Conservation (phyloP, 768 basidiomycete species). For the Asterophora parasitica region DNA sequence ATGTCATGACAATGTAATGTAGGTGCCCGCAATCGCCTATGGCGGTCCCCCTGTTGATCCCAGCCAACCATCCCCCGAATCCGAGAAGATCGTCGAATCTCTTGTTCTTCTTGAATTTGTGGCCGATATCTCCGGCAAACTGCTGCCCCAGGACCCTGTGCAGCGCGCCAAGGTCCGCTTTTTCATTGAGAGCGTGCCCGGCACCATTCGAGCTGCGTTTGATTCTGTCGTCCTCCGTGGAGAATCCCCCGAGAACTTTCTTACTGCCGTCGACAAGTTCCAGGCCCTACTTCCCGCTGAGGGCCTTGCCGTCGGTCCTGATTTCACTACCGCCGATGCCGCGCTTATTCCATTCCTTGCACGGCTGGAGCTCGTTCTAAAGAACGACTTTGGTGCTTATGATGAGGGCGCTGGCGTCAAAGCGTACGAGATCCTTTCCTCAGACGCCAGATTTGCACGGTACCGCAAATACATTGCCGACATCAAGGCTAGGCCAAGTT, state of each 20-base stretch:
- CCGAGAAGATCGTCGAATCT: slow-evolving; percentile 59
- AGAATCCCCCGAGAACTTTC: slow-evolving; percentile 36
- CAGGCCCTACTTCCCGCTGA: slow-evolving; percentile 46
- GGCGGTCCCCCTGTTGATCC: slow-evolving; percentile 55
- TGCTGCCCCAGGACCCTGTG: slow-evolving; percentile 55
- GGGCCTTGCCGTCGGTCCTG: slow-evolving; percentile 39
- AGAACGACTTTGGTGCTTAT: slow-evolving; percentile 50
- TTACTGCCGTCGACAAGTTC: slow-evolving; percentile 39
- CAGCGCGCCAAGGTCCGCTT: slow-evolving; percentile 55
- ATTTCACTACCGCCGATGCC: slow-evolving; percentile 62
- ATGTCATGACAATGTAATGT: slow-evolving; percentile 12
- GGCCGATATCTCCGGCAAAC: slow-evolving; percentile 50
- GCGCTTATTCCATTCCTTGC: slow-evolving; percentile 58
- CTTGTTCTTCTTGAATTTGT: slow-evolving; percentile 64
- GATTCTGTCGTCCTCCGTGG: slow-evolving; percentile 32
- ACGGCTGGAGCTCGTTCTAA: slow-evolving; percentile 39
- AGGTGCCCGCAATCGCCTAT: slow-evolving; percentile 56
- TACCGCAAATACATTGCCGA: slow-evolving; percentile 44
- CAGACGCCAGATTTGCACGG: slow-evolving; percentile 42
- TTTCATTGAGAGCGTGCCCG: slow-evolving; percentile 53
- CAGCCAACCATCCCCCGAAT: slow-evolving; percentile 54
- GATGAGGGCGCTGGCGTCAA: slow-evolving; percentile 43
- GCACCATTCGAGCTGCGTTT: slow-evolving; percentile 38
- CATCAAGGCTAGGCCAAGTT: slow-evolving; percentile 47
- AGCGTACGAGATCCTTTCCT: slow-evolving; percentile 36